phyloP scores from a whole-genome alignment of 1,284 basidiomycete species.

The Trametes polyzona region DNA sequence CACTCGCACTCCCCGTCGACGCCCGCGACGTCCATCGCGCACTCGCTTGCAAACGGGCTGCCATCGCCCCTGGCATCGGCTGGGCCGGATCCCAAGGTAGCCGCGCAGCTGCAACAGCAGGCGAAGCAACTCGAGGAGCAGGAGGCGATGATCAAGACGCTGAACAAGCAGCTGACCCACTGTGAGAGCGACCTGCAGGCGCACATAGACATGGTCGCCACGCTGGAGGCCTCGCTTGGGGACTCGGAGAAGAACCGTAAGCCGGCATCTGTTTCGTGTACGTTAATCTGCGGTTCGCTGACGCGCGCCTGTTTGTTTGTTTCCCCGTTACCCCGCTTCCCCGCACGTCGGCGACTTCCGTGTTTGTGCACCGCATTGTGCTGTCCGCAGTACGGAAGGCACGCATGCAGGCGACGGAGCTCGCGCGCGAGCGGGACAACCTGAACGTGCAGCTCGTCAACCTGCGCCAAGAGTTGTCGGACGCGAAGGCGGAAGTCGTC shows the following conservation, averaged over 20 bases:
- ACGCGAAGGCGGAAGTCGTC: constrained; percentile 78
- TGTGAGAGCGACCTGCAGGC: constrained; percentile 90
- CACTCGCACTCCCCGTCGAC: constrained; percentile 62
- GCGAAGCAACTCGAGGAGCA: constrained; percentile 80
- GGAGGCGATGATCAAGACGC: constrained; percentile 87
- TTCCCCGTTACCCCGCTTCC: not conserved
- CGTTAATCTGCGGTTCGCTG: constrained; percentile 21
- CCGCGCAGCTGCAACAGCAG: constrained; percentile 71
- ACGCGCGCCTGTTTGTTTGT: constrained; percentile 16
- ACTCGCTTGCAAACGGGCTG: constrained; percentile 41
- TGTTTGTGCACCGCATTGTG: not conserved
- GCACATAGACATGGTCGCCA: constrained; percentile 88
- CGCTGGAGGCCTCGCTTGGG: constrained; percentile 81
- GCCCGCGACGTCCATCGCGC: constrained; percentile 59
- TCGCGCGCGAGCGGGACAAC: constrained; percentile 82
- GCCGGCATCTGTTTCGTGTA: constrained; percentile 38
- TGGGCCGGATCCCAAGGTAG: constrained; percentile 56
- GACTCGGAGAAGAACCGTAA: constrained; percentile 90
- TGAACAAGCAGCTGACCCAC: constrained; percentile 90
- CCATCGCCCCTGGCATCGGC: constrained; percentile 28
- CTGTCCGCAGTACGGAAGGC: constrained; percentile 77
- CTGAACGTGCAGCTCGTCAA: constrained; percentile 65
- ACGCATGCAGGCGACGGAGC: constrained; percentile 86
- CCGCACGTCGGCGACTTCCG: constrained; percentile 7
- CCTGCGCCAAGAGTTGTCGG: constrained; percentile 71